These are phyloP conservation scores for Camellia granthamiana DNA, from an alignment of 148 eudicot genomes.

Conservation along the genomic window DNA sequence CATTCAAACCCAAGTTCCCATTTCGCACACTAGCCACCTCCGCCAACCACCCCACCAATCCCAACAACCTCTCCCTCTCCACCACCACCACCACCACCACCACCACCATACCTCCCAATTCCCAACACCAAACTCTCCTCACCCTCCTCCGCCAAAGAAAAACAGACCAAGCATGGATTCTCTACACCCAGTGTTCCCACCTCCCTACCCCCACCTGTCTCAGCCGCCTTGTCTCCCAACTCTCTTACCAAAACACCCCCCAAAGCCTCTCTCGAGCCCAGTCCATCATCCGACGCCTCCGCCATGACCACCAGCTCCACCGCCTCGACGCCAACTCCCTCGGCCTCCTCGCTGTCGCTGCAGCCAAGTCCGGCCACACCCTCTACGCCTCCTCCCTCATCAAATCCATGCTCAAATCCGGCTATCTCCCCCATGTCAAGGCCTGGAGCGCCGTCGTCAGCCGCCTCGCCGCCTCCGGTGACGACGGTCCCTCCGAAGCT, in stretches of 20 bases:
- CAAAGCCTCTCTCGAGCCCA: constrained; percentile 67
- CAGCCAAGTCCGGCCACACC: constrained; percentile 69
- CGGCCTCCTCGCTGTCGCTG: constrained; percentile 73
- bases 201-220: constrained; percentile 82
- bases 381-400: constrained; percentile 70
- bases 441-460: constrained; percentile 94
- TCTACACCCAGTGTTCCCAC: constrained; percentile 46
- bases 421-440: constrained; percentile 88
- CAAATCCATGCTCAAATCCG: constrained; percentile 79
- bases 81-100: constrained; percentile 18
- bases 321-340: constrained; percentile 89
- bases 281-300: constrained; percentile 77
- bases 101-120: constrained; percentile 6
- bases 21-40: constrained; percentile 28
- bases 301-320: constrained; percentile 75
- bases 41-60: constrained; percentile 4
- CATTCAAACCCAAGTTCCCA: constrained; percentile 19
- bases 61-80: constrained; percentile 19
- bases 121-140: constrained; percentile 52
- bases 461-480: constrained; percentile 58
- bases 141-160: constrained; percentile 71
- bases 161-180: constrained; percentile 75
- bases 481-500: constrained; percentile 72
- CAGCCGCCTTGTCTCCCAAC: constrained; percentile 75
- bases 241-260: constrained; percentile 67